Evolutionary conservation across 2,329 filamentous ascomycete genomes (phyloP).

Genomic region (Aspergillus latus): DNA sequence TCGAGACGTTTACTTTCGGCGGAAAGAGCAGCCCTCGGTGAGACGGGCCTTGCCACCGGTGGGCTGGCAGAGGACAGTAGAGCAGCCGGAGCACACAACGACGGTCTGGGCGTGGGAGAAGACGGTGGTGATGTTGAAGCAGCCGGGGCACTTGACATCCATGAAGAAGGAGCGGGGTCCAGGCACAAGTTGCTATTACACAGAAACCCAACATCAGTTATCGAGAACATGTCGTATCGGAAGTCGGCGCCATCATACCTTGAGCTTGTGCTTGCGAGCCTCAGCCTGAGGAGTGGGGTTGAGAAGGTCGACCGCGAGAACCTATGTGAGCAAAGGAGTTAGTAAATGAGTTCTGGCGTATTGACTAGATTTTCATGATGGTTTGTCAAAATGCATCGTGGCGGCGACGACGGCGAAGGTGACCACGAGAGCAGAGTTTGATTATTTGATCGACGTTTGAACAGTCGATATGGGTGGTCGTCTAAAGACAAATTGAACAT

Average conservation of each 20-base stretch:
- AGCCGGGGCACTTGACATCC: slow-evolving; percentile 99
- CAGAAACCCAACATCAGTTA: slow-evolving; percentile 8
- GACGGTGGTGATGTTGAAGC: slow-evolving; percentile 99
- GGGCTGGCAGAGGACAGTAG: slow-evolving; percentile 98
- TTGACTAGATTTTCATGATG: slow-evolving; percentile 9
- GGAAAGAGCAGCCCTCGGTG: slow-evolving; percentile 99
- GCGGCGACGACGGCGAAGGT: slow-evolving; percentile 11
- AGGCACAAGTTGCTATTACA: slow-evolving; percentile 79
- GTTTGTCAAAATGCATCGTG: background rate
- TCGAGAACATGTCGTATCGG: background rate
- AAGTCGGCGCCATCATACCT: slow-evolving; percentile 62
- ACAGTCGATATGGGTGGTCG: background rate
- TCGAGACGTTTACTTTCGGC: slow-evolving; percentile 80
- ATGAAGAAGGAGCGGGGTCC: slow-evolving; percentile 99
- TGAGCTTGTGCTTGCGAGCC: slow-evolving; percentile 99
- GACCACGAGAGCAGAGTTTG: slow-evolving; percentile 8
- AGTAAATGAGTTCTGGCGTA: slow-evolving; percentile 15
- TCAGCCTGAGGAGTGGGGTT: slow-evolving; percentile 97
- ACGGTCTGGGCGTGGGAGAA: slow-evolving; percentile 99
- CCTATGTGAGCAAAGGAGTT: slow-evolving; percentile 55
- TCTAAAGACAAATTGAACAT: slow-evolving; percentile 11
- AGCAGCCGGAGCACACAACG: slow-evolving; percentile 99
- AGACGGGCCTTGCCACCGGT: slow-evolving; percentile 98
- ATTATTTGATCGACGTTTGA: background rate
- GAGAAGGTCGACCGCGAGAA: slow-evolving; percentile 99